Evolutionary conservation across 2,329 filamentous ascomycete genomes (phyloP), one percentile per base, ranked within the genome.

Genomic region (Eutypella sp.): DNA sequence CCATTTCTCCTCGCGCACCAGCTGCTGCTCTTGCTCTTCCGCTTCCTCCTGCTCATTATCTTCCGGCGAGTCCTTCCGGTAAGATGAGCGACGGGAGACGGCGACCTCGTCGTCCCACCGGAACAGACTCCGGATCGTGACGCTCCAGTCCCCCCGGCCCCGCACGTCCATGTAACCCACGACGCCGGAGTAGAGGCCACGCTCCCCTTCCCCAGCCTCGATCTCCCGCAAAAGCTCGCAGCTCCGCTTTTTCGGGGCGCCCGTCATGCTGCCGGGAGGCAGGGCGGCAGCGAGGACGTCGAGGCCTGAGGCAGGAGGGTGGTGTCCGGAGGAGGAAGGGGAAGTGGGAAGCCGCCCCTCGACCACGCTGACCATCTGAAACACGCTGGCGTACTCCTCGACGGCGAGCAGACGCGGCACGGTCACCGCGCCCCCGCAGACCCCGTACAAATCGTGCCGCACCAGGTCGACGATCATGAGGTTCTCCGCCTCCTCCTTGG

Each of bases 391-490:
- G 62, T 96, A 95, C 61, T 96, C 90, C 66, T 96, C 91, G 1
- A 97, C 86, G 47, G 83, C 79, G 70, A 96, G 86, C 20, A 96
- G 71, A 45, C 89, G 84, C 13, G 84, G 81, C 2, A 96, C 89
- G 5, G 70, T 64, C 1, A 96, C 89, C 47, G 79, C 78, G 0
- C 82, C 84, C 1, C 87, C 88, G 49, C 85, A 89, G 8, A 95
- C 83, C n/a, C 84, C 82, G 65, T 95, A 87, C 11, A 97, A 73
- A 64, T 97, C 92, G 61, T 97, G 92, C 0, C 92, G 81, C n/a
- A 96, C 93, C 1, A 97, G 75, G 64, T 97, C 92, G 2, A 96
- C 91, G 57, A 97, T 96, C 93, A 97, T 97, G 20, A 97, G 77
- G 60, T 97, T 97, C 70, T 97, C 92, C 0, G 92, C 92, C 57